Base-by-base conservation (phyloP, 768 basidiomycete genomes). In the Fibroporia radiculosa region DNA sequence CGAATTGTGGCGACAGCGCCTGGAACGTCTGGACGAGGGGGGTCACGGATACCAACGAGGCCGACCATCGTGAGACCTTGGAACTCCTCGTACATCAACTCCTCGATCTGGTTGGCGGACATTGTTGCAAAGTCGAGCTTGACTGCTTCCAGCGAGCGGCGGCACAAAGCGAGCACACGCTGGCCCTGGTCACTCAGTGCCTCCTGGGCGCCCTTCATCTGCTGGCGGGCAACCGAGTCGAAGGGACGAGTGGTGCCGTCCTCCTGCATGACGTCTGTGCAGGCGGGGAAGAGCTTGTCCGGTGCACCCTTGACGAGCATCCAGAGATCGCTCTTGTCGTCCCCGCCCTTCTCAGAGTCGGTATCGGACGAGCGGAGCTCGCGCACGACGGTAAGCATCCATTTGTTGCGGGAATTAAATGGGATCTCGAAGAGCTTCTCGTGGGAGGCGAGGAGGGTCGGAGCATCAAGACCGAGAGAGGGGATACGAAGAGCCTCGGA, bases 261-360 rank as follows among this genome's bases (percentile, higher is more conserved):
- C 0, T 71, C 38, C 12, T 47, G 55, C 54, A 68, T 56, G 32
- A 64, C 63, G 4, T 39, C 48, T 4, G 57, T 63, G 47, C 74
- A 75, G 14, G 58, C 56, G 8, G 60, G 62, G 44, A 75, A 66
- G 22, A 77, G 62, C 18, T 76, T 62, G 45, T 82, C 79, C 0
- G 79, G 79, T 1, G 77, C 79, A n/a, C 78, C 78, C 57, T 80
- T 79, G 56, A 70, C 67, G 39, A 73, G 61, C 46, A 80, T 58
- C 57, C 70, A 59, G 40, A 24, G 23, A 18, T 5, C 12, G 41
- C 70, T 54, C 25, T 40, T 43, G 53, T 58, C 49, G 54, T 44
- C 33, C 6, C 22, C 22, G 14, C 20, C 18, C 40, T 26, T 6
- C 18, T 49, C 62, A 61, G 41, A 62, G 14, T 8, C 2, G 22